Evolutionary conservation across 257 asterid species (phyloP).

Genomic region (Voacanga thouarsii): DNA sequence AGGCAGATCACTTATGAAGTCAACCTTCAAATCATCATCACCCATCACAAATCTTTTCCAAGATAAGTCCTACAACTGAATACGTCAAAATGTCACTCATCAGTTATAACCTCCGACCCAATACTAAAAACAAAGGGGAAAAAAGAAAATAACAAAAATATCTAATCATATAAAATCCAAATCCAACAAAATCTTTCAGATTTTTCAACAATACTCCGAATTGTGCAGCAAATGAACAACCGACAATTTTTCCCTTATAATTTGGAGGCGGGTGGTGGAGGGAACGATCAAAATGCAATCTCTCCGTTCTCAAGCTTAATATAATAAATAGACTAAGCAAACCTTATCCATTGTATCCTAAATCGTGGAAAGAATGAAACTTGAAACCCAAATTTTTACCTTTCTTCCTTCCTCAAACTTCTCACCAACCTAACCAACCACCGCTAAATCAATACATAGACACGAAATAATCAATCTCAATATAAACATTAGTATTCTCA

Average conservation of each 20-base stretch:
- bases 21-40: conserved; percentile 32
- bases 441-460: not conserved
- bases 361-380: not conserved
- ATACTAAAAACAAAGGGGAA: not conserved
- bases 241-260: not conserved
- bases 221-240: not conserved
- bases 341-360: conserved; percentile 3
- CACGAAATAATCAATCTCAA: not conserved
- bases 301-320: not conserved
- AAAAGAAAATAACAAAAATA: not conserved
- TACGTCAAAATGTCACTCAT: conserved; percentile 12
- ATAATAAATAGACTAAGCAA: not conserved
- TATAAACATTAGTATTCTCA: not conserved
- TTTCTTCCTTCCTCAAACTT: not conserved
- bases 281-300: not conserved
- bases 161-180: not conserved
- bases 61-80: conserved; percentile 11
- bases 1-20: conserved; percentile 80
- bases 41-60: conserved; percentile 45
- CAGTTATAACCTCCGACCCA: not conserved
- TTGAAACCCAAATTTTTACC: not conserved
- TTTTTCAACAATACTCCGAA: not conserved
- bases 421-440: conserved; percentile 8
- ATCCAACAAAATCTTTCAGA: not conserved
- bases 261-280: not conserved